Conservation (phyloP, 805 yeast species). For the Komagataella kurtzmanii region DNA sequence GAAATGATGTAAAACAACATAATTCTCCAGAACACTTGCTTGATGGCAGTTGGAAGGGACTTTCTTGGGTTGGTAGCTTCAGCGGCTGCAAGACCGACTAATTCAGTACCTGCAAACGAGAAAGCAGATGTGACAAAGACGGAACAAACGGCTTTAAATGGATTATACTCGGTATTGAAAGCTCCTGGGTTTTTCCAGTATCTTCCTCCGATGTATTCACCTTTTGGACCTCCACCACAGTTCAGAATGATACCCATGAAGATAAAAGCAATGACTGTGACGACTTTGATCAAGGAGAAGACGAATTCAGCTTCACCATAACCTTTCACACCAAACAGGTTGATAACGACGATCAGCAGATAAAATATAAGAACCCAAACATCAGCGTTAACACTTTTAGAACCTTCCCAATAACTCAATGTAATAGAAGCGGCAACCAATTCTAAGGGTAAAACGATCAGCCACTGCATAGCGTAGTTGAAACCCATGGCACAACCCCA, state of each 20-base stretch:
- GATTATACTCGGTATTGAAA: constrained; percentile 15
- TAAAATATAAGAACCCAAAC: constrained; percentile 39
- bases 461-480: constrained; percentile 41
- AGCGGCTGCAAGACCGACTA: constrained; percentile 37
- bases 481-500: constrained; percentile 54
- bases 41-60: constrained; percentile 35
- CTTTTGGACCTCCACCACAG: constrained; percentile 34
- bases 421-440: constrained; percentile 41
- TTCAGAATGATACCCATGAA: constrained; percentile 36
- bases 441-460: constrained; percentile 36
- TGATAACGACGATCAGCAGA: constrained; percentile 30
- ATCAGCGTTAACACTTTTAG: constrained; percentile 18
- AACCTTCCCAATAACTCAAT: constrained; percentile 32
- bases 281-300: constrained; percentile 33
- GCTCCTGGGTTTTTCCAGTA: constrained; percentile 33
- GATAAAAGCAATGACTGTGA: constrained; percentile 37
- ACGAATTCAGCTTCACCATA: constrained; percentile 43
- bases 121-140: constrained; percentile 44
- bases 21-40: constrained; percentile 45
- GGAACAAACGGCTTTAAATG: constrained; percentile 39
- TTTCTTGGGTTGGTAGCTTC: constrained; percentile 34
- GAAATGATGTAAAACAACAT: constrained; percentile 31
- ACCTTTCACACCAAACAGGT: constrained; percentile 39
- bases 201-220: constrained; percentile 28
- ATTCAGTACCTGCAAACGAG: constrained; percentile 40